These are phyloP conservation scores for Flaveria sonorensis DNA, from an alignment of 129 eudicot species.

Conservation along the genomic window DNA sequence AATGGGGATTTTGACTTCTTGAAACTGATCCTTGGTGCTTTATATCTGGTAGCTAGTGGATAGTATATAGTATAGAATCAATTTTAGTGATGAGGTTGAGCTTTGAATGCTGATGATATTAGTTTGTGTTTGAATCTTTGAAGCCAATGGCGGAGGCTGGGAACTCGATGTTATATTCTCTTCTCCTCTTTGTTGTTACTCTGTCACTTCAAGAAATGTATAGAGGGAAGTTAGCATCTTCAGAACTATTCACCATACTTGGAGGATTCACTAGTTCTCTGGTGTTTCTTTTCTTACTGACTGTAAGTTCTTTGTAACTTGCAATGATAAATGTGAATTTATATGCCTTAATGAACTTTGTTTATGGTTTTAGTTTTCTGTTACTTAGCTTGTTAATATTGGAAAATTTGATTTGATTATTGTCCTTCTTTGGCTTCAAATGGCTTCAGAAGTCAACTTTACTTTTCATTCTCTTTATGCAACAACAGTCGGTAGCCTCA, in stretches of 20 bases:
- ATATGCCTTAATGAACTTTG: background rate
- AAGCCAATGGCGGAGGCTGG: slow-evolving; percentile 74
- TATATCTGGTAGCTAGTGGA: background rate
- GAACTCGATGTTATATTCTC: slow-evolving; percentile 79
- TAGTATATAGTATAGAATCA: background rate
- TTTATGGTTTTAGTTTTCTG: background rate
- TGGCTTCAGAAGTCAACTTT: background rate
- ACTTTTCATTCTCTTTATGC: slow-evolving; percentile 7
- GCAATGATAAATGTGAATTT: background rate
- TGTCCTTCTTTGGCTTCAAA: background rate
- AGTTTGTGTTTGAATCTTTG: slow-evolving; percentile 20
- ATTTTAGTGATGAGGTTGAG: background rate
- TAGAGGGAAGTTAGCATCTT: slow-evolving; percentile 84
- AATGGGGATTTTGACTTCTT: slow-evolving; percentile 12
- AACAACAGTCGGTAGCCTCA: background rate
- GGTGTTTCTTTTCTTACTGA: slow-evolving; percentile 65
- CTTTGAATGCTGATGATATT: slow-evolving; percentile 3
- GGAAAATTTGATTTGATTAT: background rate
- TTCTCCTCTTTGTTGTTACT: slow-evolving; percentile 65
- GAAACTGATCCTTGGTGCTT: slow-evolving; percentile 8
- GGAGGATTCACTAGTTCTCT: slow-evolving; percentile 96
- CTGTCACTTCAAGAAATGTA: slow-evolving; percentile 84
- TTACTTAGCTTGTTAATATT: background rate
- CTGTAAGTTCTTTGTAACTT: slow-evolving; percentile 48
- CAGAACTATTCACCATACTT: slow-evolving; percentile 83